Conservation (phyloP, 345 rosid species). For the Acer negundo region DNA sequence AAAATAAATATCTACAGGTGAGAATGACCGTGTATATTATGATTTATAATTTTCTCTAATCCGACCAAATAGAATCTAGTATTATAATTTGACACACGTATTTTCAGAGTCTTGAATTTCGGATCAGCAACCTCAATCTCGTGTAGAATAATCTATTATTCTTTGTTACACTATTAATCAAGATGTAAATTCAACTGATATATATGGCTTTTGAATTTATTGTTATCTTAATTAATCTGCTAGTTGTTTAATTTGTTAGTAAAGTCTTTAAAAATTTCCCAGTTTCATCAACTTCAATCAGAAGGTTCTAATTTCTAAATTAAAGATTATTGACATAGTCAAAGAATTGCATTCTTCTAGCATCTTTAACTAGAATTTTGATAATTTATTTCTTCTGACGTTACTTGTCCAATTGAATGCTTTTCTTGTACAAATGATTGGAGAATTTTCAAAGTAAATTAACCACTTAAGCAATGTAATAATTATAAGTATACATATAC, state of each 20-base stretch:
- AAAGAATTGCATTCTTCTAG: not conserved
- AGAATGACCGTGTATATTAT: too few relatives aligned
- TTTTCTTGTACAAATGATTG: constrained; percentile 32
- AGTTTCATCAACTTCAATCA: not conserved
- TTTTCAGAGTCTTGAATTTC: not conserved
- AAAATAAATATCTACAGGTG: too few relatives aligned
- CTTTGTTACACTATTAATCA: not conserved
- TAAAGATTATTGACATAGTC: not conserved
- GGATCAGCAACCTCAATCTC: not conserved
- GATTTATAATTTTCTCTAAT: too few relatives aligned
- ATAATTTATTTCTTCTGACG: not conserved
- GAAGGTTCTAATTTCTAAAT: not conserved
- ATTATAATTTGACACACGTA: too few relatives aligned
- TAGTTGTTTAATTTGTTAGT: not conserved
- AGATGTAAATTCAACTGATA: too few relatives aligned
- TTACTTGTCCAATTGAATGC: constrained; percentile 10
- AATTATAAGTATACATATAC: not conserved
- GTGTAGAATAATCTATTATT: not conserved
- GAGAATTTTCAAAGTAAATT: constrained; percentile 26
- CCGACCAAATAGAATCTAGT: too few relatives aligned
- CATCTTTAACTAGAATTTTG: not conserved
- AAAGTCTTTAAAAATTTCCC: not conserved
- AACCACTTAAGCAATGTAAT: not conserved
- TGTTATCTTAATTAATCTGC: not conserved
- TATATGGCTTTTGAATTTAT: not conserved